Base-by-base conservation (phyloP, 1,284 basidiomycete genomes). In the Rhodotorula sp. region DNA sequence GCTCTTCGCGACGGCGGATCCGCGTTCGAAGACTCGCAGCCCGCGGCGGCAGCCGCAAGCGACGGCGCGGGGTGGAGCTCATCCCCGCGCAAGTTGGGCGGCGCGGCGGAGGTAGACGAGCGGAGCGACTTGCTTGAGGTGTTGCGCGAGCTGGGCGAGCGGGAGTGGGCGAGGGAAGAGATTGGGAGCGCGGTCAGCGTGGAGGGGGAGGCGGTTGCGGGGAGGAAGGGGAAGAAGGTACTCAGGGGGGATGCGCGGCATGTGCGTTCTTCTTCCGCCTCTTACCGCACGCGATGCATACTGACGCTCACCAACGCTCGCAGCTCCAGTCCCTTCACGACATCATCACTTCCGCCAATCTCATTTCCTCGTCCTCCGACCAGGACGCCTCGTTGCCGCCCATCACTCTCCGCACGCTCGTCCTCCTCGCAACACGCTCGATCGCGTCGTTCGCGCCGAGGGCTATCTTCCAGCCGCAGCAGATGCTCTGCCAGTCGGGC, bases 401-500 rank as follows among this genome's bases (percentile, higher is more conserved):
- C 64, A 39, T 67, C 36, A 69, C 67, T 3, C 34, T 65, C 9
- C 72, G 63, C 12, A 29, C 63, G 9, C 67, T 76, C 32, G n/a
- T 48, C 34, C 70, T 76, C 41, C 32, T 58, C 34, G 36, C 51
- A 3, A 48, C 66, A 17, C 70, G 63, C 37, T 55, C 66, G 7
- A 39, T 72, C 21, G 39, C 74, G 2, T 68, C 63, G 10, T 74
- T 67, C 36, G 25, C 53, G 12, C 67, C 74, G 15, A 67, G 74
- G 19, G 27, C 74, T 2, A 70, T 72, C 55, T 76, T 76, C 51
- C 69, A 69, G 51, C 74, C 74, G 13, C 74, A 76, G 51, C 57
- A 66, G 13, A 53, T 74, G 13, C 48, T 76, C 41, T 76, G 74
- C 65, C 48, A 44, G 2, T 67, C 54, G 7, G 72, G 72, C 22